Conservation (phyloP, 306 rosid species). For the Luffa aegyptiaca region DNA sequence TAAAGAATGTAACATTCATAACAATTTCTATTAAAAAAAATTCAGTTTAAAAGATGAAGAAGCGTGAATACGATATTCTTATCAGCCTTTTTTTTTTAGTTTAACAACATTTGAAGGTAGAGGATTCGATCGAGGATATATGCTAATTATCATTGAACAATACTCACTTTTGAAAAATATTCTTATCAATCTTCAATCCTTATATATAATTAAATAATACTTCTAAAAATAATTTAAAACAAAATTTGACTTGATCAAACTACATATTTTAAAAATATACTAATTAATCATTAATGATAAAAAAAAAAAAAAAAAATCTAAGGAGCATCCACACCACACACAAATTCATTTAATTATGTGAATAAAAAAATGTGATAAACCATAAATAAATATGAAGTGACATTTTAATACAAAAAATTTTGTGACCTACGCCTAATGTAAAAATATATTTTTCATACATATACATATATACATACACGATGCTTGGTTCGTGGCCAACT, state of each 20-base stretch:
- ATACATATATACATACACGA: not conserved
- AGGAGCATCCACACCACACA: not conserved
- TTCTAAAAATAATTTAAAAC: not conserved
- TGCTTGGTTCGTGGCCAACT: not conserved
- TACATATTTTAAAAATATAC: not conserved
- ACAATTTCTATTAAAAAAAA: not conserved
- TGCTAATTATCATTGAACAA: too few relatives aligned
- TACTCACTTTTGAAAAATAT: too few relatives aligned
- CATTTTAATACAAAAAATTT: not conserved
- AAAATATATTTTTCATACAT: too few relatives aligned
- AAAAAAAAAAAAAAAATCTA: not conserved
- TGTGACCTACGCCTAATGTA: not conserved
- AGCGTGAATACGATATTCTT: not conserved
- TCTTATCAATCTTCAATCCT: not conserved
- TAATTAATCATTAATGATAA: not conserved
- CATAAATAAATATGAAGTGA: not conserved
- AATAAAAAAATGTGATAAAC: not conserved
- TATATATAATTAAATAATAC: not conserved
- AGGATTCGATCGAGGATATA: too few relatives aligned
- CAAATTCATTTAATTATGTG: not conserved
- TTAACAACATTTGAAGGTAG: too few relatives aligned
- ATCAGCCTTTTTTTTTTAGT: too few relatives aligned
- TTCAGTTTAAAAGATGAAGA: not conserved
- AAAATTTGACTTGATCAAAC: not conserved
- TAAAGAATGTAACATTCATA: not conserved